Percentiles rank a stretch among this genome's conserved stretches.
Conservation (phyloP, 2,329 filamentous ascomycete genomes). For the Raffaelea arxii region DNA sequence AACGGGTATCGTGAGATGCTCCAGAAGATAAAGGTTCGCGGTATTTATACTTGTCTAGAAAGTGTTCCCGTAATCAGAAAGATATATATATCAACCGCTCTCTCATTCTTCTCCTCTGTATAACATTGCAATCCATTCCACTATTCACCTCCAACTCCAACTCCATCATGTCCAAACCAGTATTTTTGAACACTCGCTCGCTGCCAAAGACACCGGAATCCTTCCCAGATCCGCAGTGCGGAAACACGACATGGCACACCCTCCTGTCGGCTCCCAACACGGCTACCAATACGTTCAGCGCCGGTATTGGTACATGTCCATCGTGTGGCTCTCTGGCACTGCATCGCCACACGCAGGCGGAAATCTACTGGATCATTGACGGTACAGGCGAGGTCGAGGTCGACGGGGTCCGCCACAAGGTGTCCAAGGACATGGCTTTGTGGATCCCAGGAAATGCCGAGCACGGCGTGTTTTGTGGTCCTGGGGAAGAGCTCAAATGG, state of each 20-base stretch:
- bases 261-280: not conserved
- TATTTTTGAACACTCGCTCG: not conserved
- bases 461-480: not conserved
- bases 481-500: not conserved
- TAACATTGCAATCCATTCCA: not conserved
- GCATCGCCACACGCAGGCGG: not conserved
- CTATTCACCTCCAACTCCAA: not conserved
- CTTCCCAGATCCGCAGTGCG: not conserved
- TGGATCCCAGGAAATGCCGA: not conserved
- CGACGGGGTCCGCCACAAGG: not conserved
- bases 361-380: not conserved
- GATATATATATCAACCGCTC: not conserved
- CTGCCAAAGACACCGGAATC: not conserved
- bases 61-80: not conserved
- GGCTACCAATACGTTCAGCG: not conserved
- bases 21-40: not conserved
- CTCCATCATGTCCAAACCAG: not conserved
- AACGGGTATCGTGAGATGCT: not conserved
- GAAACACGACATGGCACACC: not conserved
- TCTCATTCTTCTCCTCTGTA: not conserved
- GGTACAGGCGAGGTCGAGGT: not conserved
- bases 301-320: not conserved
- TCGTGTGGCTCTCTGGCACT: not conserved
- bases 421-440: not conserved
- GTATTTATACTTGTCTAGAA: not conserved